Conservation (phyloP, 495 filamentous ascomycete species). For the Trypethelium eluteriae region DNA sequence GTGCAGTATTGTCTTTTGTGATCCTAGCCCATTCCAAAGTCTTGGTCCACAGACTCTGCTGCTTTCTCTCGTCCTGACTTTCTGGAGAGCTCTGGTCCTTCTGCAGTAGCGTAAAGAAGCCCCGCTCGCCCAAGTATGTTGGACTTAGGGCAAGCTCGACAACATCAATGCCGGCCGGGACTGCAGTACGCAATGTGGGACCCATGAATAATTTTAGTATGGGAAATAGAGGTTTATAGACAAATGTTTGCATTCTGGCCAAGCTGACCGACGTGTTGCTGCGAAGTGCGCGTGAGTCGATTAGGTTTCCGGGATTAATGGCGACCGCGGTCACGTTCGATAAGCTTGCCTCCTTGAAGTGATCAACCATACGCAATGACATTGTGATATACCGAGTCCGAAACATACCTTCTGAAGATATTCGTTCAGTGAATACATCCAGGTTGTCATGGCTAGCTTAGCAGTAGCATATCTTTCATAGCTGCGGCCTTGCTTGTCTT, state of each 20-base stretch:
- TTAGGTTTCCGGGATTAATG: slow-evolving; percentile 42
- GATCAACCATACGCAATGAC: background rate
- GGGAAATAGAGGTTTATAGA: background rate
- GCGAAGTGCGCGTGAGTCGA: slow-evolving; percentile 41
- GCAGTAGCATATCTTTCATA: slow-evolving; percentile 42
- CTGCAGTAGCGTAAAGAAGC: too few species aligned
- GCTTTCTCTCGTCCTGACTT: too few species aligned
- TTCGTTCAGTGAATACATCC: slow-evolving; percentile 41
- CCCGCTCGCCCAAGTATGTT: too few species aligned
- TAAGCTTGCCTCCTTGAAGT: slow-evolving; percentile 31
- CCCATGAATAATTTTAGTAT: background rate
- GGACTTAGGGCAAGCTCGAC: background rate
- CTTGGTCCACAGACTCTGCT: too few species aligned
- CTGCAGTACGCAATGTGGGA: background rate
- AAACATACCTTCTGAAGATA: slow-evolving; percentile 36
- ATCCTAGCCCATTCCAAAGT: too few species aligned
- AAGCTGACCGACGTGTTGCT: slow-evolving; percentile 33
- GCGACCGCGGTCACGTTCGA: slow-evolving; percentile 41
- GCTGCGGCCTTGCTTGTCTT: slow-evolving; percentile 36
- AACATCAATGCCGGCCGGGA: background rate
- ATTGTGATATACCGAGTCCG: background rate
- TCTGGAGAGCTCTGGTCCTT: too few species aligned
- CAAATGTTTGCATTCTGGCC: background rate
- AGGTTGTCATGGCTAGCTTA: slow-evolving; percentile 41
- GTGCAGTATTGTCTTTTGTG: too few species aligned